Base-by-base conservation (phyloP, 164 flowering plant species). In the Magnolia sinica region DNA sequence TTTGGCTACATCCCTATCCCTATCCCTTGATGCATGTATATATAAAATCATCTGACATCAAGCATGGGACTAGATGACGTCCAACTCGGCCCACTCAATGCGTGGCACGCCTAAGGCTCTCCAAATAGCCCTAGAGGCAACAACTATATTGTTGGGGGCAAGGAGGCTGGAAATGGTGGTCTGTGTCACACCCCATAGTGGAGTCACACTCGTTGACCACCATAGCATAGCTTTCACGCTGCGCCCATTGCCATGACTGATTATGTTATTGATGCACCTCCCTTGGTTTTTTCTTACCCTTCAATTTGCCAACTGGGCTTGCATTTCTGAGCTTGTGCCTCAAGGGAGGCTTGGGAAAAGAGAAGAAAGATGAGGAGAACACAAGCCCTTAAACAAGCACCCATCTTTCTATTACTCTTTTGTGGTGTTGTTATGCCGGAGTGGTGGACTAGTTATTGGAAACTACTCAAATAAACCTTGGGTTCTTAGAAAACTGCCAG, bases 151-250 rank as follows among this genome's bases (percentile, higher is more conserved):
- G 45, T 76, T 76, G 7, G 51, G 19, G 19, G 24, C 79, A 76
- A 2, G 79, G 79, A 23, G 74, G 74, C 74, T 76, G 74, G 74
- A 2, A 59, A 24, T 37, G 74, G 45, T 61, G 79, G 49, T 61
- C 74, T 18, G 52, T 19, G 16, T 76, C 79, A 52, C 79, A 71
- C 24, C 79, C 74, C 52, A 18, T 71, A 19, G 68, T 22, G 1
- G 79, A 76, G 45, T 76, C 79, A 70, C 79, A 76, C 29, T 76
- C 79, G 20, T 76, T 70, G 2, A 76, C 79, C 73, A 76, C 78
- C 78, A 9, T 76, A 3, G 78, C 78, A 9, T 76, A 3, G 78
- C 78, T 67, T 19, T 13, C 52, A 70, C 66, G 22, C 68, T 69
- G 23, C 20, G 59, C 10, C 78, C 74, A 59, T 76, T 76, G 8